Percentiles rank a stretch among this genome's conserved stretches.
Evolutionary conservation across 208 protist genomes (phyloP).

Genomic region (Trypanosoma caninum): DNA sequence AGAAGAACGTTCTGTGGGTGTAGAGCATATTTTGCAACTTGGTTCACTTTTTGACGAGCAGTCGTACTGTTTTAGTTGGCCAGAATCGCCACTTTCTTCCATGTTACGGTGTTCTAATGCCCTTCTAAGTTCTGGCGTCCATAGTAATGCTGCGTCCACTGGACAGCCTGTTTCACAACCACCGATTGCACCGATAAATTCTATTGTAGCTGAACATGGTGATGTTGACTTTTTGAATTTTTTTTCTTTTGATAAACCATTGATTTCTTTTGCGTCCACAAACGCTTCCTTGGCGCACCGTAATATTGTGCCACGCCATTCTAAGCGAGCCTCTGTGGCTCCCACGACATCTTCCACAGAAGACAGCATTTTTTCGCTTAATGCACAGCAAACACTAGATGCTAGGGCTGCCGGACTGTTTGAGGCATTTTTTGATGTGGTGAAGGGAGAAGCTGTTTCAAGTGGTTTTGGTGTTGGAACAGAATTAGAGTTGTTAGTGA

Average conservation of each 20-base stretch:
- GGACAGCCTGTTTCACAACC: constrained; percentile 21
- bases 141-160: constrained; percentile 18
- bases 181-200: constrained; percentile 14
- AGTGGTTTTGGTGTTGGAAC: background rate
- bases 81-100: constrained; percentile 39
- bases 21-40: constrained; percentile 42
- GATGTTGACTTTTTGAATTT: constrained; percentile 14
- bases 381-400: constrained; percentile 34
- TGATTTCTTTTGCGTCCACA: constrained; percentile 15
- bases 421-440: constrained; percentile 13
- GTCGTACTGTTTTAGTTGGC: constrained; percentile 86
- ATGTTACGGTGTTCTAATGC: constrained; percentile 24
- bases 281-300: background rate
- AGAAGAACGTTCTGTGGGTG: constrained; percentile 60
- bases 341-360: constrained; percentile 26
- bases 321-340: constrained; percentile 4
- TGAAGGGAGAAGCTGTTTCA: background rate
- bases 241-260: constrained; percentile 12
- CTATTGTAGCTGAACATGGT: constrained; percentile 15
- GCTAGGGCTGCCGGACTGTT: constrained; percentile 32
- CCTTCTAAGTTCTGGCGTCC: constrained; percentile 17
- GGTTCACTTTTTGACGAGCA: constrained; percentile 60
- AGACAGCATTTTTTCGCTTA: constrained; percentile 70
- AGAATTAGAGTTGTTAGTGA: constrained; percentile 8
- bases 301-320: constrained; percentile 17